Evolutionary conservation across 345 rosid genomes (phyloP).

Genomic region (Excoecaria agallocha): DNA sequence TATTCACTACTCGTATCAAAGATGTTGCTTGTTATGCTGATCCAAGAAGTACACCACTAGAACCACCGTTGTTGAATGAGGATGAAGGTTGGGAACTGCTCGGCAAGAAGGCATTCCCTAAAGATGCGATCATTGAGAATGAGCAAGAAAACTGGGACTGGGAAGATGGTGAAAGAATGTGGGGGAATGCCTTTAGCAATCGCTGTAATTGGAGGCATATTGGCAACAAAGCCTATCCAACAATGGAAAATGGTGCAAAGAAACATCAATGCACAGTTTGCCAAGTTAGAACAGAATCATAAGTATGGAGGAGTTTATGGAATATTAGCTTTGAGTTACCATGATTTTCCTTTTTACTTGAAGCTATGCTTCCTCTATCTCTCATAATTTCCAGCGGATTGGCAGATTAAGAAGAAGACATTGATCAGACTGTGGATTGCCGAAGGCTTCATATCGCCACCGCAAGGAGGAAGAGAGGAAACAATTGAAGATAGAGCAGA

Average conservation of each 20-base stretch:
- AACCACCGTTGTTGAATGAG: constrained; percentile 7
- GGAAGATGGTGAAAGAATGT: constrained; percentile 17
- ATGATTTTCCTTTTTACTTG: too few relatives aligned
- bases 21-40: constrained; percentile 6
- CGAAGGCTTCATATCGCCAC: too few relatives aligned
- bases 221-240: neutral
- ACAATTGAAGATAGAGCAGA: too few relatives aligned
- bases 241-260: constrained; percentile 9
- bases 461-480: too few relatives aligned
- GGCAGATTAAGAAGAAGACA: too few relatives aligned
- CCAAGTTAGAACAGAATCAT: too few relatives aligned
- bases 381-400: too few relatives aligned
- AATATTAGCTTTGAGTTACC: too few relatives aligned
- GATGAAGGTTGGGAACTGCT: constrained; percentile 13
- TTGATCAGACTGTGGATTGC: too few relatives aligned
- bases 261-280: neutral
- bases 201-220: constrained; percentile 11
- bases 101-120: neutral
- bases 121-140: neutral
- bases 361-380: too few relatives aligned
- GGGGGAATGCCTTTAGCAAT: constrained; percentile 25
- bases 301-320: too few relatives aligned
- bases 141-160: neutral
- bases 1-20: neutral
- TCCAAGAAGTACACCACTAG: neutral